Percentiles rank a stretch among this genome's conserved stretches.
These are phyloP conservation scores for Cladosporium phlei DNA, from an alignment of 2,329 filamentous ascomycete genomes.

Conservation along the genomic window DNA sequence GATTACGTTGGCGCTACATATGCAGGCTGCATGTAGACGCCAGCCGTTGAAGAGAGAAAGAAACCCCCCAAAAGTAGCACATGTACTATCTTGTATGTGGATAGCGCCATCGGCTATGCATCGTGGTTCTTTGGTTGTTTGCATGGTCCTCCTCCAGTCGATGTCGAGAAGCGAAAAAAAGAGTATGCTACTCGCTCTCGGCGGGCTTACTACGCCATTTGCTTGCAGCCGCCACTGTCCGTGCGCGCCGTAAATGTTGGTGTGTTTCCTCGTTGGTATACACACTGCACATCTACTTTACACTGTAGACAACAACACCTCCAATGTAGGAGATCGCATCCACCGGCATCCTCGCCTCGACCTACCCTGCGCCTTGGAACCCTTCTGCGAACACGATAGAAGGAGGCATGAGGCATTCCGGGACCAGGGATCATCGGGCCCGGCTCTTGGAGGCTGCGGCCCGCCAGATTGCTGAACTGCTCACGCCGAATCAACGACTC, in stretches of 20 bases:
- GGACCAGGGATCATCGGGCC: too few species aligned
- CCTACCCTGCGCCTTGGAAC: not conserved
- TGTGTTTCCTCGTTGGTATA: not conserved
- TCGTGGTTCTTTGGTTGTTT: slow-evolving; percentile 7
- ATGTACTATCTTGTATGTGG: too few species aligned
- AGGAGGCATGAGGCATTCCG: too few species aligned
- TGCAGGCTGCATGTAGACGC: too few species aligned
- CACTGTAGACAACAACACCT: not conserved
- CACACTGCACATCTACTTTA: not conserved
- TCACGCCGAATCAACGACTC: slow-evolving; percentile 11
- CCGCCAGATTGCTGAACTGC: slow-evolving; percentile 6
- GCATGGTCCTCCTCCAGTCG: not conserved
- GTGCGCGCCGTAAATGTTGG: not conserved
- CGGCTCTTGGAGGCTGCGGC: slow-evolving; percentile 2
- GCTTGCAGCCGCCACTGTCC: too few species aligned
- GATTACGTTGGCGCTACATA: too few species aligned
- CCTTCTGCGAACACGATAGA: not conserved
- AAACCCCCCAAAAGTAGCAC: too few species aligned
- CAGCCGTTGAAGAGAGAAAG: too few species aligned
- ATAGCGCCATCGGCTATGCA: too few species aligned
- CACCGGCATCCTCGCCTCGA: slow-evolving; percentile 10
- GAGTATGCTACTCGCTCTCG: not conserved
- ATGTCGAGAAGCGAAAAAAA: not conserved
- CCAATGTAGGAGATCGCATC: not conserved
- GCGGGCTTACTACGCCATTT: too few species aligned